A percentile compares a stretch with the other conserved stretches of the same genome.
Evolutionary conservation across 495 filamentous ascomycete genomes (phyloP).

Genomic region (Tuber indicum): DNA sequence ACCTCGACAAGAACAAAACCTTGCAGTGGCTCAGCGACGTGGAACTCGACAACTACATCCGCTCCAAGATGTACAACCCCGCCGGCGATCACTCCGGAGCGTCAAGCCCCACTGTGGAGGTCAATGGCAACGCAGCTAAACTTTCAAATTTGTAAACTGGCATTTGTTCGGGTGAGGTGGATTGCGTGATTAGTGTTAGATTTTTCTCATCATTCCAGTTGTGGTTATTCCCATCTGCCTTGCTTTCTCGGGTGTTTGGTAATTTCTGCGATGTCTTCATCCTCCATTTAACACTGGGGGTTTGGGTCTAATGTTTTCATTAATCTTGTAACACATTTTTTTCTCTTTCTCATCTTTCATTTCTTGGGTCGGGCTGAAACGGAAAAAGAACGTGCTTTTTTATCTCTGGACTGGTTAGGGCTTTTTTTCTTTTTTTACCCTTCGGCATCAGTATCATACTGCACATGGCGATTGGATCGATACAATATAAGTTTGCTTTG

Average conservation of each 20-base stretch:
- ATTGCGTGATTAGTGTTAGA: slow-evolving; percentile 1
- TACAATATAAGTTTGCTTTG: not conserved
- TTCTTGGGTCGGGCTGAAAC: not conserved
- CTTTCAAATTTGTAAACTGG: not conserved
- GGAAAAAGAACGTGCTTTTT: not conserved
- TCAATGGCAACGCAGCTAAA: slow-evolving; percentile 7
- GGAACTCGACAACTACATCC: slow-evolving; percentile 64
- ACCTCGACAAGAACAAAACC: slow-evolving; percentile 62
- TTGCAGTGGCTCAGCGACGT: slow-evolving; percentile 57
- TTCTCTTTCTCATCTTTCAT: not conserved
- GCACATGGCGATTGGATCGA: not conserved
- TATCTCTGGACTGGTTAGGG: not conserved
- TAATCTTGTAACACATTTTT: not conserved
- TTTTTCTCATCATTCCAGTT: not conserved
- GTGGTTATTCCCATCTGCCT: slow-evolving; percentile 1
- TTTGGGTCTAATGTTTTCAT: not conserved
- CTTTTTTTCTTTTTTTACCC: not conserved
- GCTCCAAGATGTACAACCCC: slow-evolving; percentile 67
- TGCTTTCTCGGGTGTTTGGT: slow-evolving; percentile 1
- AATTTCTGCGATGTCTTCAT: not conserved
- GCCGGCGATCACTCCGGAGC: slow-evolving; percentile 27
- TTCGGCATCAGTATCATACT: not conserved
- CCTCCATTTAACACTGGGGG: not conserved
- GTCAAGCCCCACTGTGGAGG: slow-evolving; percentile 22
- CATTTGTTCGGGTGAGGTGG: not conserved